A percentile compares a stretch with the other conserved stretches of the same genome.
These are phyloP conservation scores for Trichoderma sp. DNA, from an alignment of 2,329 filamentous ascomycete genomes.

Conservation along the genomic window DNA sequence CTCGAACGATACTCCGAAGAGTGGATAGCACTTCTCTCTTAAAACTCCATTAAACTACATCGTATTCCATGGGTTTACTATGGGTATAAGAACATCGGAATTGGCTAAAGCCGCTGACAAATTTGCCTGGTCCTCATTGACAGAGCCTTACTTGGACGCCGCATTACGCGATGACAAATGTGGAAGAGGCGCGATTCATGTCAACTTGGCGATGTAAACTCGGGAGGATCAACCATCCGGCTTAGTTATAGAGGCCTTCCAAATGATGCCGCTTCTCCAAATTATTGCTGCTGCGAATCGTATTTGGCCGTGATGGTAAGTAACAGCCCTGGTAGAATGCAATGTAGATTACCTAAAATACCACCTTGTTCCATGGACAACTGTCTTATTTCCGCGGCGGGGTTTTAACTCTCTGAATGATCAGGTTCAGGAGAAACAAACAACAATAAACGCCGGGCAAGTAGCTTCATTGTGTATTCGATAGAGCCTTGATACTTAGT, in stretches of 20 bases:
- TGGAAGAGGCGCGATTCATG: neutral
- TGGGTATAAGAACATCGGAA: neutral
- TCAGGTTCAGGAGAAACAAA: neutral
- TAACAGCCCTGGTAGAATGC: neutral
- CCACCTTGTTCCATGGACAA: neutral
- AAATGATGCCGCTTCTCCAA: neutral
- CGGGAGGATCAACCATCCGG: neutral
- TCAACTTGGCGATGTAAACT: neutral
- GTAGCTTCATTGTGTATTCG: neutral
- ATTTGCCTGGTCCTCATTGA: neutral
- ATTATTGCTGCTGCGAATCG: neutral
- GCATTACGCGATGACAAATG: neutral
- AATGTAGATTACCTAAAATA: neutral
- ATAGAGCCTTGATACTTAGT: no score
- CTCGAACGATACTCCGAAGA: neutral
- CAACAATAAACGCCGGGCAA: neutral
- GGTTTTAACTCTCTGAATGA: neutral
- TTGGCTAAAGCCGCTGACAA: neutral
- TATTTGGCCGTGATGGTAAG: neutral
- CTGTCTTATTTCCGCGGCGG: neutral
- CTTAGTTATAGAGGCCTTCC: neutral
- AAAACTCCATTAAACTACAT: neutral
- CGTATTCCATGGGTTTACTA: neutral
- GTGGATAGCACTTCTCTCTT: neutral
- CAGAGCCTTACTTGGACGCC: neutral